These are phyloP conservation scores for Ogataea naganishii DNA, from an alignment of 805 yeast genomes.

Conservation along the genomic window DNA sequence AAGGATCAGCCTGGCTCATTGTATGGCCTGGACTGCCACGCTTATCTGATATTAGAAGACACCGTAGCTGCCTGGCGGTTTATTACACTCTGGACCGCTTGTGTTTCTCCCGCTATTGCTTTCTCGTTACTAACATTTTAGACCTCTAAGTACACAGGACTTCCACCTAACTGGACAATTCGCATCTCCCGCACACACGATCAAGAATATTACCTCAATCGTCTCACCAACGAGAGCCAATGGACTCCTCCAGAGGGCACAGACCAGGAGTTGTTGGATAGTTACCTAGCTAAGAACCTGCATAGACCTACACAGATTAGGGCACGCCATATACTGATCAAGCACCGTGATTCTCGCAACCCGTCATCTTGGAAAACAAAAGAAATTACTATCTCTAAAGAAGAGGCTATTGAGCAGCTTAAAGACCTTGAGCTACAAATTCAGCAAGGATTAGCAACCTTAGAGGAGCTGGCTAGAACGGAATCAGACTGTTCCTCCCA, in stretches of 20 bases:
- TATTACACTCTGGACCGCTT: background rate
- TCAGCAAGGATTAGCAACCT: conserved; percentile 52
- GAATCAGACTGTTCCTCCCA: conserved; percentile 89
- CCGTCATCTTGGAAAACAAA: conserved; percentile 84
- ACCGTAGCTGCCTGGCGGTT: background rate
- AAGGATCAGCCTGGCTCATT: background rate
- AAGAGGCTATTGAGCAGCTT: conserved; percentile 68
- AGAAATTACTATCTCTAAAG: conserved; percentile 70
- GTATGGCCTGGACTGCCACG: background rate
- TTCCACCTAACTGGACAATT: conserved; percentile 82
- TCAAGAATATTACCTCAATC: conserved; percentile 76
- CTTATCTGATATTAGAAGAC: conserved; percentile 3
- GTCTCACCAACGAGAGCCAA: conserved; percentile 58
- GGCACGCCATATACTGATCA: conserved; percentile 74
- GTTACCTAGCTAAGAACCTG: conserved; percentile 39
- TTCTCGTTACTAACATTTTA: conserved; percentile 3
- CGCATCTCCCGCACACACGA: conserved; percentile 71
- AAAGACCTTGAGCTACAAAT: conserved; percentile 49
- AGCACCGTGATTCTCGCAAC: conserved; percentile 76
- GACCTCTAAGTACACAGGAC: conserved; percentile 43
- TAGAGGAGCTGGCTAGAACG: conserved; percentile 66
- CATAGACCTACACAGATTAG: conserved; percentile 62
- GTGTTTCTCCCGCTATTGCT: background rate
- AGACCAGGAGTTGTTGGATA: conserved; percentile 47
- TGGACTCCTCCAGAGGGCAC: conserved; percentile 94